phyloP scores from a whole-genome alignment of 371 early-diverging fungal genomes.

The Nematocida displodere region DNA sequence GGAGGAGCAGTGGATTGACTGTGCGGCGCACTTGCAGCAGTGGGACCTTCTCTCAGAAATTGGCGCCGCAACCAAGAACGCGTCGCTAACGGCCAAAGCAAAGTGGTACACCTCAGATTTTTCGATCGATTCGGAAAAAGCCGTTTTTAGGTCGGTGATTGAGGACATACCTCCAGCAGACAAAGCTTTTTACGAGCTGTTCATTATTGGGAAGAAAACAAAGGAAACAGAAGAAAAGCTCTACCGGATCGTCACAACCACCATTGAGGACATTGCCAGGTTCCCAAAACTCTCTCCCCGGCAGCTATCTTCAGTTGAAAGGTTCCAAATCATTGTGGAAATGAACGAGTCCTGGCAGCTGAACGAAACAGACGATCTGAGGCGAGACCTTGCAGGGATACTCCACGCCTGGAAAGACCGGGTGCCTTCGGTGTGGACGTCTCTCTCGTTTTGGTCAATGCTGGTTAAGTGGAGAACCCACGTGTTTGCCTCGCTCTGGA shows the following conservation, averaged over 20 bases:
- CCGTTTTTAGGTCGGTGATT: slow-evolving; percentile 14
- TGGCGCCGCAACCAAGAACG: slow-evolving; percentile 75
- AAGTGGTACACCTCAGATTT: slow-evolving; percentile 49
- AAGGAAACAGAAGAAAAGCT: slow-evolving; percentile 45
- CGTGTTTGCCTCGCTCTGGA: slow-evolving; percentile 84
- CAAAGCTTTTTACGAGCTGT: slow-evolving; percentile 48
- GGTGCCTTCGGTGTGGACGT: slow-evolving; percentile 86
- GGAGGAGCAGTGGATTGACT: slow-evolving; percentile 88
- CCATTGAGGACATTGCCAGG: slow-evolving; percentile 38
- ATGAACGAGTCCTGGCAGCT: slow-evolving; percentile 58
- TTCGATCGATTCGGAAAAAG: slow-evolving; percentile 46
- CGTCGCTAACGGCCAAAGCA: slow-evolving; percentile 36
- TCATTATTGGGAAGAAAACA: slow-evolving; percentile 32
- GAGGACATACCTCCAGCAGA: slow-evolving; percentile 22
- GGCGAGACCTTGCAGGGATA: slow-evolving; percentile 72
- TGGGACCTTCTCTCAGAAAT: slow-evolving; percentile 92
- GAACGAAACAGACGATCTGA: slow-evolving; percentile 33
- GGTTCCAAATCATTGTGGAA: slow-evolving; percentile 59
- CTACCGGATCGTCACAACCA: slow-evolving; percentile 23
- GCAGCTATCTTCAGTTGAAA: slow-evolving; percentile 17
- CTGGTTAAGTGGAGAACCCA: slow-evolving; percentile 92
- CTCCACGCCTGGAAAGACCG: slow-evolving; percentile 90
- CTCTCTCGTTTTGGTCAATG: slow-evolving; percentile 90
- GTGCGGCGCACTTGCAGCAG: slow-evolving; percentile 83
- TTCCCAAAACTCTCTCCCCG: slow-evolving; percentile 31